These are phyloP conservation scores for Ophiobolus disseminans DNA, from an alignment of 2,329 filamentous ascomycete genomes.

Conservation along the genomic window DNA sequence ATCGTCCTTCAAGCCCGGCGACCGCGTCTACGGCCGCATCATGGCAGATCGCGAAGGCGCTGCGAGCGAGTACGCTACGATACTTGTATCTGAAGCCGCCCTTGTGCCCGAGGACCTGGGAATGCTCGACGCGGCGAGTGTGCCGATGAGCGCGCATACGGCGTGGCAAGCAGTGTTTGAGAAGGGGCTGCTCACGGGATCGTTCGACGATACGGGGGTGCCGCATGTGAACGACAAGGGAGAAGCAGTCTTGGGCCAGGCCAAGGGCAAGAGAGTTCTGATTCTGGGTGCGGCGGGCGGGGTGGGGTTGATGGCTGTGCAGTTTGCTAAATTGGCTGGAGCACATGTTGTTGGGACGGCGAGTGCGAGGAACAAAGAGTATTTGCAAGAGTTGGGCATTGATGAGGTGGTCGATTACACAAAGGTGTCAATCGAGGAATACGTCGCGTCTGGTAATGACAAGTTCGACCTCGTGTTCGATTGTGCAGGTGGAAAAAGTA, in stretches of 20 bases:
- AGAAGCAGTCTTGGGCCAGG: constrained; percentile 14
- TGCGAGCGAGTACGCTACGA: constrained; percentile 49
- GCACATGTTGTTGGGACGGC: constrained; percentile 51
- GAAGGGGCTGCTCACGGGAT: constrained; percentile 16
- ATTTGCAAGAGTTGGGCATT: constrained; percentile 51
- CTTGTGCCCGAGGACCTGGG: constrained; percentile 42
- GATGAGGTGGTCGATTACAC: constrained; percentile 54
- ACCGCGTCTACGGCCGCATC: constrained; percentile 25
- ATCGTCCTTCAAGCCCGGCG: constrained; percentile 50
- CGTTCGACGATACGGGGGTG: constrained; percentile 11
- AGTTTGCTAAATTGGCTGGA: constrained; percentile 51
- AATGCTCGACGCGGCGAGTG: constrained; percentile 45
- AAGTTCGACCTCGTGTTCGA: constrained; percentile 57
- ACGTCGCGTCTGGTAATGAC: constrained; percentile 26
- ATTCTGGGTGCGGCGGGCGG: constrained; percentile 53
- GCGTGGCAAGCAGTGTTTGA: constrained; percentile 56
- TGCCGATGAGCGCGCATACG: constrained; percentile 53
- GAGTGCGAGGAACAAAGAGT: constrained; percentile 45
- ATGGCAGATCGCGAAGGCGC: constrained; percentile 47
- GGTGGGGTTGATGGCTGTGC: constrained; percentile 54
- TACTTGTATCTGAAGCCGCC: constrained; percentile 47
- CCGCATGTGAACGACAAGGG: constrained; percentile 11
- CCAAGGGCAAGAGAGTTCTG: constrained; percentile 48
- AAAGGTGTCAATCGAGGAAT: constrained; percentile 37
- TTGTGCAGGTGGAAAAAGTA: constrained; percentile 51